Base-by-base conservation (phyloP, 495 filamentous ascomycete species). In the Penicillium lagena region DNA sequence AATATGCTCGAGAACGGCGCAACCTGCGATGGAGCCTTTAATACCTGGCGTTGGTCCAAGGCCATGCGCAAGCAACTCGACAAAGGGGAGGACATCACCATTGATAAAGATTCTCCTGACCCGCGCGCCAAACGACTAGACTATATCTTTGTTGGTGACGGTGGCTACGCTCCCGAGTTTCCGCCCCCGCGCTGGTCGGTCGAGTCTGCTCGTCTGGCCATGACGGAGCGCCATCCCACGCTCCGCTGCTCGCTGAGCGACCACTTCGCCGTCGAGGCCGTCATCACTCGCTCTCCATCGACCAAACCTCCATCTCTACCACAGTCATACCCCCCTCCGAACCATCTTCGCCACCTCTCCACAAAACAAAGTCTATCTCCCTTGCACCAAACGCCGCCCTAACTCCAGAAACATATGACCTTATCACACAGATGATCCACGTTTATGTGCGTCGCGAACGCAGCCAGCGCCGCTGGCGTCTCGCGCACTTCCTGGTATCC, bases 31-130 rank as follows among this genome's bases (percentile, higher is more conserved):
- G 81, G 81, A 39, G 77, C 77, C 7, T 78, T 84, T 50, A 97
- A 97, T 67, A 96, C 91, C 1, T 98, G 94, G 93, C 75, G 89
- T 17, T 97, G 94, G 93, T 63, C 80, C 17, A 79, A 86, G 58
- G 60, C 63, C 31, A 76, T 78, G 45, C 73, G 68, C 39, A 81
- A 81, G 42, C 64, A 67, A 11, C 68, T 90, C 0, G 66, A 69
- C 12, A 80, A 76, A 54, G 82, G 83, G 12, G 63, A 78, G 34
- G 74, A 79, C 7, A 59, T 76, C 7, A 49, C 53, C 3, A 63
- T 87, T 0, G 70, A 88, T 12, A 66, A 74, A 0, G 73, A 84
- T 31, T 79, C 71, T 1, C 59, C 67, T 5, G 90, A 96, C 60
- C 80, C 79, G 4, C 69, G 72, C 27, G 94, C 83, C 7, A 90